Base-by-base conservation (phyloP, 2,329 filamentous ascomycete genomes). In the Fusarium aywerte region DNA sequence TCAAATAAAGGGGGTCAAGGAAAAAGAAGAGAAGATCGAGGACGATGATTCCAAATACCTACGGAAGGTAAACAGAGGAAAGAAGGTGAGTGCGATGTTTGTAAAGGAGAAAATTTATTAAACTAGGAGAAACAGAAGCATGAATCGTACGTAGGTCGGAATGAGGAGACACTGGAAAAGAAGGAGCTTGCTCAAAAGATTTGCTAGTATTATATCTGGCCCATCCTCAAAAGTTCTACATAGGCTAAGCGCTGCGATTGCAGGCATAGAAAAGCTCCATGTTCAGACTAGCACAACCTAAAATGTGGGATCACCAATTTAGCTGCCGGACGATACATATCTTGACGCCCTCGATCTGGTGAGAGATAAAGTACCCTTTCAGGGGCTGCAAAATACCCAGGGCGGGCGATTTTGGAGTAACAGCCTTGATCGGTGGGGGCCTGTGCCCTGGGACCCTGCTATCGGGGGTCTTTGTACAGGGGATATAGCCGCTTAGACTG, bases 241-340 rank as follows among this genome's bases (percentile, higher is more conserved):
- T n/a, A 49, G 31, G 33, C 50, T 29, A 38, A 33, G 45, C 52
- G 18, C 52, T 32, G 20, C 51, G 23, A 42, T 31, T 48, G 25
- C 38, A 32, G 33, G 38, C 39, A 58, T 18, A 58, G 33, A 45
- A 56, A 9, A 63, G 43, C 58, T 63, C 51, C 58, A 50, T 16
- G 58, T 51, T 58, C 25, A 58, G 51, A 44, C 60, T 58, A 63
- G 51, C 35, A 23, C 49, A 58, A 51, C 51, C 39, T 63, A 63
- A 65, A 59, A 53, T 67, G 66, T 69, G 53, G 62, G 54, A 69
- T 67, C 53, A 67, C 58, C 67, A 69, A 69, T 69, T 69, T 64
- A 67, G 62, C 62, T 67, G 62, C 62, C 65, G 65, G 48, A 10
- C n/a, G 20, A 25, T 49, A 54, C 48, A 9, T 45, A 27, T 10